Base-by-base conservation (phyloP, 345 rosid genomes). In the Eucalyptus cloeziana region DNA sequence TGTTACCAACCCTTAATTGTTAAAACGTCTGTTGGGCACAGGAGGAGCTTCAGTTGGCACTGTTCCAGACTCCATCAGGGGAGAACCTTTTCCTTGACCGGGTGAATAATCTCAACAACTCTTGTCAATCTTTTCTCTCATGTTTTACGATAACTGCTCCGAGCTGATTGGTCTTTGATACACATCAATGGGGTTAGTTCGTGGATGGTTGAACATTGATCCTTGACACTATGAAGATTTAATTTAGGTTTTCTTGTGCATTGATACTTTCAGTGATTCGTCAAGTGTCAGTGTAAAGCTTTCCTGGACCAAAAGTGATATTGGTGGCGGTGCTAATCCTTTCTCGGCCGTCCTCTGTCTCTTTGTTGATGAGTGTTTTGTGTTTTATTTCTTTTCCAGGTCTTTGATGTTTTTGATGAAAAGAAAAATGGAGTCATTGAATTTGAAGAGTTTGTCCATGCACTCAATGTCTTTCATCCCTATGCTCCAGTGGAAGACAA, bases 11-110 rank as follows among this genome's bases (percentile, higher is more conserved):
- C 22, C 7, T 71, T 19, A 37, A 33, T 71, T 37, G 81, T 69
- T 9, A 71, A 71, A 71, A 71, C 25, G 3, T 43, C 81, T 71
- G 45, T 71, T 37, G 45, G 44, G 86, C 92, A 89, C 80, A 96
- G 99, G 99, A 97, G 93, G 99, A 97, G 90, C 99, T 97, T 90
- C 95, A 92, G 43, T 83, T 97, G 69, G 99, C 99, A 15, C 87
- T 97, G 51, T 91, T 97, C 89, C 94, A 93, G 88, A 91, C 95
- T 91, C 91, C 95, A 9, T 64, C 33, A 12, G 94, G 96, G 37
- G 99, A 95, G 93, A 96, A 96, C 91, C 96, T 97, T 80, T 96
- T 97, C 92, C 93, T 96, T 21, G 99, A 96, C 83, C 90, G 97
- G 99, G 99, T 97, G 92, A 93, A 92, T 52, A 43, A 19, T 88